Evolutionary conservation across 768 basidiomycete species (phyloP), one percentile per base, ranked within the genome.

Genomic region (Russula sp.): DNA sequence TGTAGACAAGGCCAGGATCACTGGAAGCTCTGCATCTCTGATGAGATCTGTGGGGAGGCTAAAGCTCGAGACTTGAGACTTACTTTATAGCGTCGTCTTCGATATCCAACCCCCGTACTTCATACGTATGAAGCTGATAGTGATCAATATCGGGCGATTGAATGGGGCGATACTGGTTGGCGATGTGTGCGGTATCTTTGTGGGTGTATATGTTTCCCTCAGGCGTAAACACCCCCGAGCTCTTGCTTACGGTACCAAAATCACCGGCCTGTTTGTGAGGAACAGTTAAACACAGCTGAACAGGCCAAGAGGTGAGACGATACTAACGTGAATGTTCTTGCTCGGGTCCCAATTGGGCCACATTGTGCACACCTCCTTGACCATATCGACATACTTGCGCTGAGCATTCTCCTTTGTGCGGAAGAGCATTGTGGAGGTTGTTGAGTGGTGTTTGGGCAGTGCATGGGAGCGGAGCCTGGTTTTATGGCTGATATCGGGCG

Each of bases 171-270:
- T 63, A 16, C 14, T 36, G 16, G 2, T 3, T 0, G 34, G 61
- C 61, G 22, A 63, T 22, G 5, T 18, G 3, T n/a, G 2, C 3
- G 22, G 32, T 54, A 8, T 47, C 50, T 4, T 4, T 7, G 51
- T 58, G 57, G 25, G 36, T 42, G 25, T 63, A 63, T 22, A 63
- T 58, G 16, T 58, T 63, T 6, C 61, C 61, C 46, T 63, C 61
- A 8, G 41, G 14, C 8, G 13, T 18, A 35, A 58, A 49, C 46
- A n/a, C 57, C 2, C 61, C 61, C 8, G 61, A 48, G 38, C 38
- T 49, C 20, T 36, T 42, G 38, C 42, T 29, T 45, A 63, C 18
- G 10, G 38, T 42, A 18, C 61, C 61, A 8, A 63, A 54, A 5
- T 63, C 61, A 16, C 61, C 61, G 9, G 57, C 32, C 57, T 63